Evolutionary conservation across 164 flowering plant species (phyloP).

Genomic region (Umbellularia californica): DNA sequence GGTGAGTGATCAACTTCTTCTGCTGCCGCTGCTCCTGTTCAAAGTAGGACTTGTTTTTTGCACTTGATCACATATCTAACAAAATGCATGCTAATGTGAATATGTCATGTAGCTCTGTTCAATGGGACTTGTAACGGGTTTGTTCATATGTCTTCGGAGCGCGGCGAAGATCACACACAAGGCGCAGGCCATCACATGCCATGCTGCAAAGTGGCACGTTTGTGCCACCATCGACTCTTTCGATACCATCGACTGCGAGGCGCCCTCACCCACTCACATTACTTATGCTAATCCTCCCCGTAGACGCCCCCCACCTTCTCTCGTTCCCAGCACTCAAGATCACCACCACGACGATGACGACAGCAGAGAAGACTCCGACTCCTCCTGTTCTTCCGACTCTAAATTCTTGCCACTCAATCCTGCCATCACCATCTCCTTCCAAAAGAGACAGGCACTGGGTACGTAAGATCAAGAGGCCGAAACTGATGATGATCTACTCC

Average conservation of each 20-base stretch:
- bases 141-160: conserved; percentile 59
- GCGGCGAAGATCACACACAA: conserved; percentile 92
- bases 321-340: conserved; percentile 31
- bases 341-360: conserved; percentile 54
- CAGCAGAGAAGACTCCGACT: too few relatives aligned
- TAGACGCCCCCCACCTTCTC: background rate
- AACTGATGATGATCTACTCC: too few relatives aligned
- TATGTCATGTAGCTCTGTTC: conserved; percentile 60
- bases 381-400: conserved; percentile 30
- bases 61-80: too few relatives aligned
- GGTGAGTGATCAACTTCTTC: conserved; percentile 29
- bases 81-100: too few relatives aligned
- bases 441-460: conserved; percentile 80
- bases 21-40: too few relatives aligned
- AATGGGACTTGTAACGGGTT: conserved; percentile 59
- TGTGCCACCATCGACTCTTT: conserved; percentile 76
- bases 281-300: background rate
- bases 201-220: conserved; percentile 88
- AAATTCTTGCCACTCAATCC: conserved; percentile 41
- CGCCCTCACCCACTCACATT: conserved; percentile 22
- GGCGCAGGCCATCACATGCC: conserved; percentile 67
- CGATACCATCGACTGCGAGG: conserved; percentile 48
- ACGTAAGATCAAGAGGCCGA: background rate
- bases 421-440: conserved; percentile 57
- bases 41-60: too few relatives aligned